Conservation (phyloP, 768 basidiomycete species). For the Lepiota brunneoincarnata region DNA sequence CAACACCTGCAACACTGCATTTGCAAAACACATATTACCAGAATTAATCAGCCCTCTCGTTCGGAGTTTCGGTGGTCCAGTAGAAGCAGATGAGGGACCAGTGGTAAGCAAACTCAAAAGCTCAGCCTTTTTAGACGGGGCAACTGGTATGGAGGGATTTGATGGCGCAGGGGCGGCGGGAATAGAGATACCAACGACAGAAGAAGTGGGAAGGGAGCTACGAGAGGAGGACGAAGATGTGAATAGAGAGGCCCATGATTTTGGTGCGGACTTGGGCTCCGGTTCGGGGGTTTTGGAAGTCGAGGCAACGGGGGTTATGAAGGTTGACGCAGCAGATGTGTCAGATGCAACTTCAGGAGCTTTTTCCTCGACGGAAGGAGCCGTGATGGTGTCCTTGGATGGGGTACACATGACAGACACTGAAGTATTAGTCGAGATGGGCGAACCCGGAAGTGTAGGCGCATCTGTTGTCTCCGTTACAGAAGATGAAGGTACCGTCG, state of each 20-base stretch:
- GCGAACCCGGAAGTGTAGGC: constrained; percentile 53
- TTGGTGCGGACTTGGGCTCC: constrained; percentile 27
- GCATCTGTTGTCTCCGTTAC: constrained; percentile 50
- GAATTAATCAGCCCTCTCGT: constrained; percentile 89
- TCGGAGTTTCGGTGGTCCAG: constrained; percentile 34
- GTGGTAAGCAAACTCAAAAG: constrained; percentile 53
- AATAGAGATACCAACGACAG: constrained; percentile 72
- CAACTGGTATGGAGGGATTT: constrained; percentile 23
- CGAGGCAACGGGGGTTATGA: constrained; percentile 3
- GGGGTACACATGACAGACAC: constrained; percentile 38
- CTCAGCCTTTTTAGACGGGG: constrained; percentile 42
- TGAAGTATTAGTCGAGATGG: constrained; percentile 59
- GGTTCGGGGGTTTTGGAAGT: constrained; percentile 1
- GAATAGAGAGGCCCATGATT: constrained; percentile 77
- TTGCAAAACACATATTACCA: constrained; percentile 98
- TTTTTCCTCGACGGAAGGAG: constrained; percentile 1
- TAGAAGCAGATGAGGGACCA: constrained; percentile 23
- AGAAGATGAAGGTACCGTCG: constrained; percentile 43
- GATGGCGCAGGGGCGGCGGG: constrained; percentile 42
- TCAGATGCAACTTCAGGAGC: constrained; percentile 8
- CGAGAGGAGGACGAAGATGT: constrained; percentile 38
- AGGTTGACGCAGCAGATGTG: constrained; percentile 13
- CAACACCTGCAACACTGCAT: constrained; percentile 87
- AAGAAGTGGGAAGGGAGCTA: constrained; percentile 63
- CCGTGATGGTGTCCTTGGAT: constrained; percentile 17